A percentile compares a stretch with the other conserved stretches of the same genome.
Evolutionary conservation across 2,329 filamentous ascomycete species (phyloP).

Genomic region (Penicillium sp.): DNA sequence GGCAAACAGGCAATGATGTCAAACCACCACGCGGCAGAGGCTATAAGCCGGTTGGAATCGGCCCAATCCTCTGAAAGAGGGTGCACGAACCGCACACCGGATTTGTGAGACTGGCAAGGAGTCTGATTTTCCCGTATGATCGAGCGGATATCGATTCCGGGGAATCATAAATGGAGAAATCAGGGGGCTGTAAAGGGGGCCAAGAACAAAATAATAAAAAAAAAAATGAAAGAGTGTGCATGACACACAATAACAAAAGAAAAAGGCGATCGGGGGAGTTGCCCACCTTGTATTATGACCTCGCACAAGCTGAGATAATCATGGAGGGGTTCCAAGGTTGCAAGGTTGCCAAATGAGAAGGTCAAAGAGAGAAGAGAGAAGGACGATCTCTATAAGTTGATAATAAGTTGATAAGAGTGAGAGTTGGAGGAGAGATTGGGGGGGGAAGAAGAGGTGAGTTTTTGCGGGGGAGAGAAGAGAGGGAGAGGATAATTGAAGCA

Average conservation of each 20-base stretch:
- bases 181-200: background rate
- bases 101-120: background rate
- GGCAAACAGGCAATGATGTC: background rate
- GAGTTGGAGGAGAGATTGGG: background rate
- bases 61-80: background rate
- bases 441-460: background rate
- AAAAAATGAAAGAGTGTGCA: background rate
- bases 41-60: background rate
- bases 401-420: too few relatives aligned
- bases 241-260: background rate
- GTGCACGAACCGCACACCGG: background rate
- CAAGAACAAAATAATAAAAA: background rate
- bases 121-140: background rate
- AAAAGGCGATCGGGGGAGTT: background rate
- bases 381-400: background rate
- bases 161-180: background rate
- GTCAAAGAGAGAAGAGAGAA: background rate
- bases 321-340: background rate
- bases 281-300: background rate
- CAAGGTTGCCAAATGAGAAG: background rate
- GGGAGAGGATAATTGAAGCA: background rate
- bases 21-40: background rate
- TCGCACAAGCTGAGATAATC: background rate
- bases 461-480: background rate
- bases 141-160: background rate